A percentile compares a stretch with the other conserved stretches of the same genome.
These are phyloP conservation scores for Babesia gibsoni DNA, from an alignment of 169 alveolate genomes.

Conservation along the genomic window DNA sequence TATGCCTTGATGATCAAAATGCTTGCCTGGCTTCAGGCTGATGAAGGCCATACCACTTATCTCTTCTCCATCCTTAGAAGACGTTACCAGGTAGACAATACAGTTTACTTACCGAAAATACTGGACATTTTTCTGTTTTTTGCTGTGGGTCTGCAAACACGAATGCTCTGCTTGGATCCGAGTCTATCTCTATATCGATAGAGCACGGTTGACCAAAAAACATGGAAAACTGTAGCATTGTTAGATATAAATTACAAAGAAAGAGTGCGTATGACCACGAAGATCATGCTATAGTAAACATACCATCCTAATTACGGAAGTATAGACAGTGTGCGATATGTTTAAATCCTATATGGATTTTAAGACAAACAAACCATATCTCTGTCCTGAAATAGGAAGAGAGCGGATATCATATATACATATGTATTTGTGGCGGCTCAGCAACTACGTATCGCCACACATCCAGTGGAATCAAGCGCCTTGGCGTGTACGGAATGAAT, in stretches of 20 bases:
- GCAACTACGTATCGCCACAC: no score
- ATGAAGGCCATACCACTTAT: conserved; percentile 89
- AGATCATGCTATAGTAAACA: neutral
- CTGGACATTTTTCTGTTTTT: conserved; percentile 80
- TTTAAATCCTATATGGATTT: neutral
- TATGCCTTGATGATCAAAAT: conserved; percentile 97
- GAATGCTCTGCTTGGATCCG: conserved; percentile 69
- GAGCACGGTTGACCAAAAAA: conserved; percentile 75
- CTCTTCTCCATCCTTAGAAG: conserved; percentile 83
- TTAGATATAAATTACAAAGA: neutral
- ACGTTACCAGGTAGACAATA: neutral
- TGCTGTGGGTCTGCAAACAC: conserved; percentile 69
- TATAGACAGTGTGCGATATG: neutral
- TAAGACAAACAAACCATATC: no score
- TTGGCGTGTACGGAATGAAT: no score
- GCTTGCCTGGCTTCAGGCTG: conserved; percentile 88
- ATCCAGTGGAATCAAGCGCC: no score
- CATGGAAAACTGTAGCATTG: conserved; percentile 67
- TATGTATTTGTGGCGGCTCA: no score
- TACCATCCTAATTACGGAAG: conserved; percentile 4
- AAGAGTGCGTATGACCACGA: neutral
- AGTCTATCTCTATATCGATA: conserved; percentile 67
- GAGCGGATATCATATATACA: no score
- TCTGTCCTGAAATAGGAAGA: no score
- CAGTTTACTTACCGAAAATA: conserved; percentile 66